Evolutionary conservation across 306 rosid genomes (phyloP).

Genomic region (Erythrophleum fordii): DNA sequence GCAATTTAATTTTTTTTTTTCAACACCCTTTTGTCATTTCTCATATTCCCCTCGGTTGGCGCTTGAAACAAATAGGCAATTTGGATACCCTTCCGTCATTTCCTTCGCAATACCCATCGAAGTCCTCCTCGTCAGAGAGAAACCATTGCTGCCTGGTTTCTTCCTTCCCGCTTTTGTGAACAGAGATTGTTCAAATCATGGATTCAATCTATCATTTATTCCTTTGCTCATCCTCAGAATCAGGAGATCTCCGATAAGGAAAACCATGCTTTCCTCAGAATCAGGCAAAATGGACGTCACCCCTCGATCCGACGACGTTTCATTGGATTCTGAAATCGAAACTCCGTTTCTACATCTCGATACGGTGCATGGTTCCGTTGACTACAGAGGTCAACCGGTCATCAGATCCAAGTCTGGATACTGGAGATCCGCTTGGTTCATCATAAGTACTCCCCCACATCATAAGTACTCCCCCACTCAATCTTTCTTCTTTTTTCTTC

Average conservation of each 20-base stretch:
- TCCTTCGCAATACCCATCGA: too few species aligned
- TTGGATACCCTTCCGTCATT: too few species aligned
- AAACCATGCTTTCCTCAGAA: neutral
- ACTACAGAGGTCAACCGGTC: neutral
- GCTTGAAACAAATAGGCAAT: too few species aligned
- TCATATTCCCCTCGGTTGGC: too few species aligned
- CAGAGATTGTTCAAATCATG: too few species aligned
- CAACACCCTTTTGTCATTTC: too few species aligned
- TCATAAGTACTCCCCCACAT: neutral
- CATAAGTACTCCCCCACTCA: neutral
- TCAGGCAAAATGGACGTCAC: conserved; percentile 32
- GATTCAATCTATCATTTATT: too few species aligned
- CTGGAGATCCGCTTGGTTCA: conserved; percentile 13
- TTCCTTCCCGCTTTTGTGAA: too few species aligned
- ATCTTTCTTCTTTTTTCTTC: neutral
- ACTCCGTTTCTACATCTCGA: neutral
- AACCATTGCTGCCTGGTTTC: too few species aligned
- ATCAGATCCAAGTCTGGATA: neutral
- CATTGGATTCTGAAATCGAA: neutral
- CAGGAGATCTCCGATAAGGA: neutral
- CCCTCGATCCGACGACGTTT: neutral
- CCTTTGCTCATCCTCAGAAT: neutral
- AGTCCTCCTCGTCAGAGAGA: too few species aligned
- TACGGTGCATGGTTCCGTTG: neutral
- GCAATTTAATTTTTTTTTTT: too few species aligned